phyloP scores from a whole-genome alignment of 768 basidiomycete species.

The Agaricus bisporus region DNA sequence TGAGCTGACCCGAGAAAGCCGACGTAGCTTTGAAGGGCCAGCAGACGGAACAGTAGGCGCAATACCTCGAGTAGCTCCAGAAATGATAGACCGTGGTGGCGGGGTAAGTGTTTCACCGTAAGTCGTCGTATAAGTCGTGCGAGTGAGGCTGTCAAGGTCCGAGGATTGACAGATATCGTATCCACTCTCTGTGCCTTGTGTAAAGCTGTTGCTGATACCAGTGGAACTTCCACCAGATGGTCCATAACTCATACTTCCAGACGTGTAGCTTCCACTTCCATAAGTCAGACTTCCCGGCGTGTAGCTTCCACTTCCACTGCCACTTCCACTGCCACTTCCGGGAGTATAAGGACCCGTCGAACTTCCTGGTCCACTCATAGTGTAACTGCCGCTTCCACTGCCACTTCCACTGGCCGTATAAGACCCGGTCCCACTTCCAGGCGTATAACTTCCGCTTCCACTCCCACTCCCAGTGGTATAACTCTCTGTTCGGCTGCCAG shows the following conservation, averaged over 20 bases:
- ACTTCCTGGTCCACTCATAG: conserved; percentile 11
- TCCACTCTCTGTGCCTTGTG: conserved; percentile 41
- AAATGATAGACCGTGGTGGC: conserved; percentile 21
- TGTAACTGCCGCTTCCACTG: conserved; percentile 12
- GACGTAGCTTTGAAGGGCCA: conserved; percentile 29
- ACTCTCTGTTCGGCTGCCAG: conserved; percentile 18
- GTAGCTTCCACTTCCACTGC: conserved; percentile 1
- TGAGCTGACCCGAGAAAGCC: conserved; percentile 44
- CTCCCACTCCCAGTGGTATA: conserved; percentile 17
- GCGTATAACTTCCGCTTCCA: conserved; percentile 12
- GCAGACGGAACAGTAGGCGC: conserved; percentile 28
- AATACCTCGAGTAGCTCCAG: conserved; percentile 20
- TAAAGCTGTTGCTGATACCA: conserved; percentile 19
- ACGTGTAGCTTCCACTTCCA: conserved; percentile 14
- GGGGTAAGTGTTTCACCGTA: conserved; percentile 28
- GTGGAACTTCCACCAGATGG: conserved; percentile 9
- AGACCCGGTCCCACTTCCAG: conserved; percentile 11
- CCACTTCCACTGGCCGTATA: conserved; percentile 13
- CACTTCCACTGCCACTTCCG: conserved; percentile 11
- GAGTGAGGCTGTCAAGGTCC: conserved; percentile 36
- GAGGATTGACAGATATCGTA: conserved; percentile 51
- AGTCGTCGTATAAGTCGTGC: conserved; percentile 19
- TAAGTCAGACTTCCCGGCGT: conserved; percentile 9
- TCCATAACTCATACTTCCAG: conserved; percentile 10
- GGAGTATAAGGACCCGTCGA: conserved; percentile 1